These are phyloP conservation scores for Cercospora janseana DNA, from an alignment of 2,329 filamentous ascomycete species.

Conservation along the genomic window DNA sequence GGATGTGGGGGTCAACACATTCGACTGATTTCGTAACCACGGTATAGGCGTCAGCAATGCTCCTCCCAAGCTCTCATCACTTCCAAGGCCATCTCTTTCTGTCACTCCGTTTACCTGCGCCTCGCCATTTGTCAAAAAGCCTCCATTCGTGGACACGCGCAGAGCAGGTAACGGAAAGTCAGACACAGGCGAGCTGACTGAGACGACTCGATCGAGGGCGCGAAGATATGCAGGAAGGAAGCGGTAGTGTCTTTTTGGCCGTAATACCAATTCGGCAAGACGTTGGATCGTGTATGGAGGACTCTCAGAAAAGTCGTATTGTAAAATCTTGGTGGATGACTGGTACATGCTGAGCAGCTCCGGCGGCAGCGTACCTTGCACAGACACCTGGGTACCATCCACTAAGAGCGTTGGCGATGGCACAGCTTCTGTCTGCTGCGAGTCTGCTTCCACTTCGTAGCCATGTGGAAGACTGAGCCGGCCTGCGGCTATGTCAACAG, in stretches of 20 bases:
- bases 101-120: conserved; percentile 61
- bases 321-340: conserved; percentile 32
- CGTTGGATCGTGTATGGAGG: conserved; percentile 94
- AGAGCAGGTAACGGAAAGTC: conserved; percentile 75
- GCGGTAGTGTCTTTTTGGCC: conserved; percentile 75
- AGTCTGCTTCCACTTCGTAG: conserved; percentile 39
- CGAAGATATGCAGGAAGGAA: conserved; percentile 82
- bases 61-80: conserved; percentile 85
- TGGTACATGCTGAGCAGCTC: conserved; percentile 59
- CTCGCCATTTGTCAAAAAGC: conserved; percentile 52
- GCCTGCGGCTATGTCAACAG: conserved; percentile 39
- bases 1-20: conserved; percentile 16
- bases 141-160: conserved; percentile 44
- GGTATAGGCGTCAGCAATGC: conserved; percentile 91
- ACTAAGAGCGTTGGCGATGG: conserved; percentile 12
- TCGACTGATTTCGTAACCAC: conserved; percentile 60
- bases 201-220: conserved; percentile 84
- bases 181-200: conserved; percentile 78
- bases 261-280: conserved; percentile 78
- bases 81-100: conserved; percentile 60
- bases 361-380: conserved; percentile 57
- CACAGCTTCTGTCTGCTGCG: conserved; percentile 30
- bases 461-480: conserved; percentile 37
- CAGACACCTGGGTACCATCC: conserved; percentile 17
- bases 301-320: conserved; percentile 62